Percentiles rank a stretch among this genome's conserved stretches.
Evolutionary conservation across 139 green algal genomes (phyloP).

Genomic region (Klebsormidium nitens): DNA sequence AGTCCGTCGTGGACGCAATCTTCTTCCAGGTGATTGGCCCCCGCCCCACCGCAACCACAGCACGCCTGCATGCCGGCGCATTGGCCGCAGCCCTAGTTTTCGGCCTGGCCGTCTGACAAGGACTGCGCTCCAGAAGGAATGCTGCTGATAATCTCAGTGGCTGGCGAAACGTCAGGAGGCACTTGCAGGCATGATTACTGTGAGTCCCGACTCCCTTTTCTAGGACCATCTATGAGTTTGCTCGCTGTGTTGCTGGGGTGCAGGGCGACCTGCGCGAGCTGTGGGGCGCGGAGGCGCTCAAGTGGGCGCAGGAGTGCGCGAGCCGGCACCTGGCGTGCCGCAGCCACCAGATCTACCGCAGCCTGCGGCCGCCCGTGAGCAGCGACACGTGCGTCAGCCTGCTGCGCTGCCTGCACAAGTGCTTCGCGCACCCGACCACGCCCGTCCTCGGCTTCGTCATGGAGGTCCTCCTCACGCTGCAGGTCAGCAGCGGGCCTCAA

Average conservation of each 20-base stretch:
- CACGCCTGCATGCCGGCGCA: too few relatives aligned
- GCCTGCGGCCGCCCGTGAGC: conserved; percentile 58
- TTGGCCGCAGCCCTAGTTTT: too few relatives aligned
- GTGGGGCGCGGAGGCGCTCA: conserved; percentile 71
- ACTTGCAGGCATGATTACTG: too few relatives aligned
- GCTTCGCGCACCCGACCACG: conserved; percentile 45
- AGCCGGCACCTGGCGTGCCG: conserved; percentile 58
- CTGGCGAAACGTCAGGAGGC: too few relatives aligned
- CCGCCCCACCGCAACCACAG: too few relatives aligned
- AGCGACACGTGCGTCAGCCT: conserved; percentile 61
- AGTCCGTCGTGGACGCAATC: conserved; percentile 44
- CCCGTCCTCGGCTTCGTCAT: conserved; percentile 39
- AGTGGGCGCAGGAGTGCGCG: conserved; percentile 65
- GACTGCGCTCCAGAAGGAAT: too few relatives aligned
- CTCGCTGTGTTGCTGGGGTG: conserved; percentile 44
- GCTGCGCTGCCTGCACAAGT: conserved; percentile 67
- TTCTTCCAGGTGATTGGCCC: conserved; percentile 39
- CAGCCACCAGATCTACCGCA: conserved; percentile 74
- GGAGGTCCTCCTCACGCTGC: conserved; percentile 51
- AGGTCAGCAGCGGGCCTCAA: conserved; percentile 20
- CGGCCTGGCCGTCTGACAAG: too few relatives aligned
- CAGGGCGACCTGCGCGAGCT: conserved; percentile 54
- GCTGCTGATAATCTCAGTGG: too few relatives aligned
- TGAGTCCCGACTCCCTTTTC: too few relatives aligned
- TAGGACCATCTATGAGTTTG: too few relatives aligned